Evolutionary conservation across 139 green algal genomes (phyloP), one percentile per base, ranked within the genome.

Genomic region (Coelastrella sp.): DNA sequence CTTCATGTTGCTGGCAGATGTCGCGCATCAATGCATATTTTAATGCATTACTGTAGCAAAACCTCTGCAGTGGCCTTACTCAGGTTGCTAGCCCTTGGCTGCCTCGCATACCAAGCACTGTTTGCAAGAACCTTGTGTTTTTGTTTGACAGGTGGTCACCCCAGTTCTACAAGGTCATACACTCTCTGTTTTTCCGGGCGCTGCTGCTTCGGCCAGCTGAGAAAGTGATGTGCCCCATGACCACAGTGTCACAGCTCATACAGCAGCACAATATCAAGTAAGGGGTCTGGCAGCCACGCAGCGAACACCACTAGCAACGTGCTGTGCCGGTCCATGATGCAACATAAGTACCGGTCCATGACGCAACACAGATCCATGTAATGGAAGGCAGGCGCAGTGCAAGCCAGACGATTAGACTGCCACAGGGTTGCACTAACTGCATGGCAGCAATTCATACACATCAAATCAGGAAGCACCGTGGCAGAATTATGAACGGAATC

Each of bases 241-340:
- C 79, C 7, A 91, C 88, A 4, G 88, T 91, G 11, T 89, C 80
- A 20, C 47, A 80, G 10, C 88, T 91, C 17, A 91, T 91, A 16
- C 4, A 83, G 58, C 54, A 84, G 7, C 22, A 88, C 59, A 73
- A 59, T 78, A 91, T 91, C 57, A 87, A 81, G 87, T 91, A 56
- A 80, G 77, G 7, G 2, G 3, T 5, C n/a, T 81, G 22, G 58
- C 57, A 85, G 4, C 5, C 58, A 56, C 13, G 61, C 32, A 47
- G 32, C 32, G 32, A 47, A 47, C 32, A 13, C 11, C 73, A 32
- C 14, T 78, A 22, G 17, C 13, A 78, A 78, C 17, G 7, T 32
- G 76, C 76, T 64, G 8, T n/a, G 7, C 10, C 7, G 19, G 32
- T 82, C 23, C 76, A 17, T 80, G 20, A 47, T 17, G 74, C 74